These are phyloP conservation scores for Microdochium nivale DNA, from an alignment of 2,329 filamentous ascomycete genomes.

Conservation along the genomic window DNA sequence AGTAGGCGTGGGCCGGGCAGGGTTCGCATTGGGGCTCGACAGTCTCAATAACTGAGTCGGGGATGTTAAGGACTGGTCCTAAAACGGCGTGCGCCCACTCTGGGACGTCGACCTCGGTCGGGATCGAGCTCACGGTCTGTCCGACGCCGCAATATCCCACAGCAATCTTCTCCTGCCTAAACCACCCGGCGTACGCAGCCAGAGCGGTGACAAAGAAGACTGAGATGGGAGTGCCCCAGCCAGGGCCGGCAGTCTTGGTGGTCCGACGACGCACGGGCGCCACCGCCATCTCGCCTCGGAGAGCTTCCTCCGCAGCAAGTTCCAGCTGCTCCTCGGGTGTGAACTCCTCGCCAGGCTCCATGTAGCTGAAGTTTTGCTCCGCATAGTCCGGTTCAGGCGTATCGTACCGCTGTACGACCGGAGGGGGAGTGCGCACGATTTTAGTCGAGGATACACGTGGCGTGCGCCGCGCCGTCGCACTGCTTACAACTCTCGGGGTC, in stretches of 20 bases:
- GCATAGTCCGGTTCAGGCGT: slow-evolving; percentile 25
- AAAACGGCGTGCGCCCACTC: slow-evolving; percentile 28
- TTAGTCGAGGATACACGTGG: slow-evolving; percentile 11
- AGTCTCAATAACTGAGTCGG: slow-evolving; percentile 61
- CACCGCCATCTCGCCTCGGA: slow-evolving; percentile 38
- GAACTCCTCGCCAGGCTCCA: slow-evolving; percentile 82
- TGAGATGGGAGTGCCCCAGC: slow-evolving; percentile 57
- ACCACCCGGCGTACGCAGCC: slow-evolving; percentile 70
- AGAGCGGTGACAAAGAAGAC: slow-evolving; percentile 64
- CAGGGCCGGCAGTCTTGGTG: slow-evolving; percentile 26
- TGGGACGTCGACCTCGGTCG: slow-evolving; percentile 32
- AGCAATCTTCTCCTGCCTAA: slow-evolving; percentile 89
- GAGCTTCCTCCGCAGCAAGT: slow-evolving; percentile 59
- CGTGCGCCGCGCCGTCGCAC: slow-evolving; percentile 27
- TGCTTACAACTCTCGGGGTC: slow-evolving; percentile 25
- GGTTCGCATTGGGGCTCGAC: slow-evolving; percentile 78
- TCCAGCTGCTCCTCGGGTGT: slow-evolving; percentile 84
- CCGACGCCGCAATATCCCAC: slow-evolving; percentile 92
- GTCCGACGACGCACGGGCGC: slow-evolving; percentile 20
- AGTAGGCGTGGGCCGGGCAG: slow-evolving; percentile 85
- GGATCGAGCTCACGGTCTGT: slow-evolving; percentile 46
- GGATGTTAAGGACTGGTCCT: slow-evolving; percentile 52
- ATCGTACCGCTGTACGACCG: slow-evolving; percentile 3
- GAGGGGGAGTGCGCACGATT: slow-evolving; percentile 5
- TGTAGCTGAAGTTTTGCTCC: slow-evolving; percentile 25